phyloP scores from a whole-genome alignment of 2,329 filamentous ascomycete genomes.

The Aspergillus sp. region DNA sequence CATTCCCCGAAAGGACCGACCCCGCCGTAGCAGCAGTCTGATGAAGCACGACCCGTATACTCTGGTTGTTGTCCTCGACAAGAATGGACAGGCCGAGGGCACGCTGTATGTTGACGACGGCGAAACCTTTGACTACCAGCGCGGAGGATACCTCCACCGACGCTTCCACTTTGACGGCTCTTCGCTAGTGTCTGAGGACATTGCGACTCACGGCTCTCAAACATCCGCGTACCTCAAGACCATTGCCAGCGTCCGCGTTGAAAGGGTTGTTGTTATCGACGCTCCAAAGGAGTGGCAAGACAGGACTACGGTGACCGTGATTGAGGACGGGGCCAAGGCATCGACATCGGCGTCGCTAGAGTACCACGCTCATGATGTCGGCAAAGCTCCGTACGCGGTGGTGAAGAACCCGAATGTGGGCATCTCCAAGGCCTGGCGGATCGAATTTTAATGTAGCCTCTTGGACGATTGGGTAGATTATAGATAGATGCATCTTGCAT shows the following conservation, averaged over 20 bases:
- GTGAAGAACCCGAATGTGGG: constrained; percentile 65
- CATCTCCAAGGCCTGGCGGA: constrained; percentile 68
- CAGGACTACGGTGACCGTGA: constrained; percentile 60
- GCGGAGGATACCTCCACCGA: constrained; percentile 86
- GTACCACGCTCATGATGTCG: constrained; percentile 55
- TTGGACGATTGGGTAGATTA: neutral
- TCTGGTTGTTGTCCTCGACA: constrained; percentile 74
- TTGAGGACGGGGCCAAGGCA: constrained; percentile 52
- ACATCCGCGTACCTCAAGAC: constrained; percentile 75
- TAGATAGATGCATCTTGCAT: constrained; percentile 4
- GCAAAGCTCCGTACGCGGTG: constrained; percentile 65
- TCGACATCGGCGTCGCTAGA: constrained; percentile 60
- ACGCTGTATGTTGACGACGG: constrained; percentile 92
- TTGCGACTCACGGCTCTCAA: constrained; percentile 64
- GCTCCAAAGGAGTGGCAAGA: constrained; percentile 73
- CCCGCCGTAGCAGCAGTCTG: constrained; percentile 79
- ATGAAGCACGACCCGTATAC: constrained; percentile 98
- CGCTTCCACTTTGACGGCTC: constrained; percentile 69
- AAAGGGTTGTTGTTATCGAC: constrained; percentile 83
- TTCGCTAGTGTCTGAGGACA: constrained; percentile 71
- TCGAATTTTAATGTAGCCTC: constrained; percentile 52
- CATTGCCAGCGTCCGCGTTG: constrained; percentile 78
- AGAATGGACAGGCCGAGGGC: constrained; percentile 74
- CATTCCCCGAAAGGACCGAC: constrained; percentile 85
- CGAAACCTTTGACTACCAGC: constrained; percentile 85